Base-by-base conservation (phyloP, 768 basidiomycete species). In the Suillus sp. region DNA sequence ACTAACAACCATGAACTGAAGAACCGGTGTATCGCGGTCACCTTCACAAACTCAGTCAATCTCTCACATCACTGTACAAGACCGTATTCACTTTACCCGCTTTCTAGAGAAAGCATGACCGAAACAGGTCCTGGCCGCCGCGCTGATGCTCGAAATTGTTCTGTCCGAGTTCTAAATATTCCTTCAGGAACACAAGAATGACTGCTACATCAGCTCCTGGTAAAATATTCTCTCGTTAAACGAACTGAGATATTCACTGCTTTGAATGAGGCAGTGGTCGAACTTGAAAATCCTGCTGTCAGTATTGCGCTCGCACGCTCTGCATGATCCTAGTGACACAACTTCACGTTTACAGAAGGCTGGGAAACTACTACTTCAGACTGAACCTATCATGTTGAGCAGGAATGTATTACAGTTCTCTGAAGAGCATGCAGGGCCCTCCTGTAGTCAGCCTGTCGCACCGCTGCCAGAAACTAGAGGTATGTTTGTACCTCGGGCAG, bases 1-100 rank as follows among this genome's bases (percentile, higher is more conserved):
- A 89, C 92, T 4, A 96, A 96, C 71, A 96, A 96, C 67, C 77
- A 88, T 61, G 94, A 96, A 69, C 80, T 96, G 32, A 96, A 95
- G 77, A 93, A 89, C 65, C 86, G 95, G n/a, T 85, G 91, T 16
- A 91, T 98, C 53, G 91, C 90, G 2, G 94, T 97, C 30, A 96
- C 94, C 0, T 78, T 95, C 20, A 88, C 93, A 4, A 92, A 96
- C 73, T 51, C 30, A 51, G 50, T 89, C 53, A 56, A 80, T 73
- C 42, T 37, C 40, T 3, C 61, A 27, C n/a, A n/a, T 22, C 47
- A 55, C 14, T 16, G 32, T 51, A 20, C 54, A 20, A 6, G 20
- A 48, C 18, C 51, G 55, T 7, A 62, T 27, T 59, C 3, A 50
- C 43, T 56, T 14, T 48, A 3, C 34, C 9, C 40, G 16, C 61